phyloP scores from a whole-genome alignment of 2,329 filamentous ascomycete species.

The Xylariaceae sp. region DNA sequence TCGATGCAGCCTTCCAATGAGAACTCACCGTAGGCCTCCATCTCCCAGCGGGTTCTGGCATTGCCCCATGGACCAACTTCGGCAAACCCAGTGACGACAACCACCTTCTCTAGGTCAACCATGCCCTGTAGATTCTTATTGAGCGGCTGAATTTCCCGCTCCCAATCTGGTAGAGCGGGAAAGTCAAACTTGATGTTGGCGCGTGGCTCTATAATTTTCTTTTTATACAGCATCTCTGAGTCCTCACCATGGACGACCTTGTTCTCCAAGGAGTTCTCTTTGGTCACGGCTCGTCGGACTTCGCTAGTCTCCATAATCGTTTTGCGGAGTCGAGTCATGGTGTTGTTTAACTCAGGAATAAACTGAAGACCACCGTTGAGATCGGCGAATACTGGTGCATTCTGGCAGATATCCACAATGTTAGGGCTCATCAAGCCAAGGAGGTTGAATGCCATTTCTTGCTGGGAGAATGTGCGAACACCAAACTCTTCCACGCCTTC shows the following conservation, averaged over 20 bases:
- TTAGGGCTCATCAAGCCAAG: constrained; percentile 91
- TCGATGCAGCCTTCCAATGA: constrained; percentile 96
- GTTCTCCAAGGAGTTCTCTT: constrained; percentile 94
- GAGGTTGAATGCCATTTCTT: constrained; percentile 99
- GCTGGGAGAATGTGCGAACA: constrained; percentile 96
- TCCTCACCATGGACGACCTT: constrained; percentile 93
- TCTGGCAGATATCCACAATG: constrained; percentile 92
- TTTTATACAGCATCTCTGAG: constrained; percentile 89
- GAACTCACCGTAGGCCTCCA: constrained; percentile 96
- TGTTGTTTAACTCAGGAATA: constrained; percentile 88
- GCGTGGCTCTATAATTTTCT: constrained; percentile 84
- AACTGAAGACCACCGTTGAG: constrained; percentile 97
- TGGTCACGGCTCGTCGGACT: constrained; percentile 85
- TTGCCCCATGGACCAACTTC: constrained; percentile 98
- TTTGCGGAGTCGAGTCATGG: constrained; percentile 89
- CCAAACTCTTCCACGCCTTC: constrained; percentile 95
- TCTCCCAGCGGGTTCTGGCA: constrained; percentile 96
- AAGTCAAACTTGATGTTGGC: constrained; percentile 99
- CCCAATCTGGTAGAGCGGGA: constrained; percentile 84
- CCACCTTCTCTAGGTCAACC: constrained; percentile 97
- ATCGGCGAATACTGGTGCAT: constrained; percentile 92
- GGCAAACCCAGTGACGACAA: constrained; percentile 93
- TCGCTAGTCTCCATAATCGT: constrained; percentile 94
- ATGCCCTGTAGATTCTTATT: constrained; percentile 89
- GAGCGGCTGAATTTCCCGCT: constrained; percentile 81